Conservation (phyloP, 129 eudicot species). For the Flaveria bidentis region DNA sequence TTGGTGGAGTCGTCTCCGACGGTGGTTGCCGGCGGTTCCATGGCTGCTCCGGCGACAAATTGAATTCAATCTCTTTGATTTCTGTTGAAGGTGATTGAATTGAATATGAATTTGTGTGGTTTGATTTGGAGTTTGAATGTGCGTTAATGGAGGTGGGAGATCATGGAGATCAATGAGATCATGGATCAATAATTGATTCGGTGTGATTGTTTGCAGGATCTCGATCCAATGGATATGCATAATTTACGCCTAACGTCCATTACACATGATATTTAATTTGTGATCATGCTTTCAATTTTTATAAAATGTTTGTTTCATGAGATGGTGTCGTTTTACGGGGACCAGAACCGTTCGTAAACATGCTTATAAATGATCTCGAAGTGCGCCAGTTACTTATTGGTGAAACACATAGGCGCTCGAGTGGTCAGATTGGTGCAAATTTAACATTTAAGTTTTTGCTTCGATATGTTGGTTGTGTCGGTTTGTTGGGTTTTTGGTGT, state of each 20-base stretch:
- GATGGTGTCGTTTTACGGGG: no score
- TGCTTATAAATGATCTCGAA: no score
- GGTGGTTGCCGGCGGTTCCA: slow-evolving; percentile 31
- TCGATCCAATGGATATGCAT: slow-evolving; percentile 18
- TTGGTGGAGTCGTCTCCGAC: neutral
- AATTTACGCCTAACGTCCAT: slow-evolving; percentile 19
- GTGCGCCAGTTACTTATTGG: no score
- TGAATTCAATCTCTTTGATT: slow-evolving; percentile 13
- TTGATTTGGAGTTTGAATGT: neutral
- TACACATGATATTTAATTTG: neutral
- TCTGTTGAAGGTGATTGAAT: slow-evolving; percentile 13
- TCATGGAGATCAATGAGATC: slow-evolving; percentile 29
- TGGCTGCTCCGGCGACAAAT: neutral
- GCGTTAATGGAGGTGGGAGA: slow-evolving; percentile 14
- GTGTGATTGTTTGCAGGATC: slow-evolving; percentile 32
- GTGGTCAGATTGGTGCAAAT: no score
- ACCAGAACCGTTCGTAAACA: no score
- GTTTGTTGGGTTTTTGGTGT: no score
- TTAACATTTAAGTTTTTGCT: no score
- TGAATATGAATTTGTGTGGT: neutral
- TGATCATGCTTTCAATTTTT: neutral
- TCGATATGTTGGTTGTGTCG: no score
- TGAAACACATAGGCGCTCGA: no score
- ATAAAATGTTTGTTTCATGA: no score
- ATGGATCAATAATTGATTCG: slow-evolving; percentile 29